Base-by-base conservation (phyloP, 352 stramenopile genomes). In the Pythium insidiosum region DNA sequence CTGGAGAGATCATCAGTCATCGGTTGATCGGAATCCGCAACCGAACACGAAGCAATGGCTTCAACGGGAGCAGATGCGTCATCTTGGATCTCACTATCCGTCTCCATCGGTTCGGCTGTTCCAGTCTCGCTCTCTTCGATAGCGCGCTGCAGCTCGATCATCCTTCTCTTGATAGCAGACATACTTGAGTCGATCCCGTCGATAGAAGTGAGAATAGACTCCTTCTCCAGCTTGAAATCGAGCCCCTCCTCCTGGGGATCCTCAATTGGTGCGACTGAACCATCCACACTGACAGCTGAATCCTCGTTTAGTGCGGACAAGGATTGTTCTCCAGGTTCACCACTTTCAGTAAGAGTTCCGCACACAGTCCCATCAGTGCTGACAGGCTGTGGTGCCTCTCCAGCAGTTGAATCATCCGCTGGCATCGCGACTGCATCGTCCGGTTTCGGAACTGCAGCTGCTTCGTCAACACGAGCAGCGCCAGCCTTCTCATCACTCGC, bases 161-260 rank as follows among this genome's bases (percentile, higher is more conserved):
- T 83, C 28, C 89, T 62, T n/a, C 79, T 71, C 52, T 90, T 88
- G 9, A 89, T 47, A 36, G 63, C 57, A 6, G 61, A 58, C 49
- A 91, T 91, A 10, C 67, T 64, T 0, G 68, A 81, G 48, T 94
- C 81, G 10, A 94, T 39, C 25, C 55, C 34, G 42, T 94, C 81
- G 34, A 94, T 94, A 12, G 78, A 70, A 5, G 57, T 64, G n/a
- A 94, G 54, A 56, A 94, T 89, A 19, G 73, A 60, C 49, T 90
- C 77, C 45, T 94, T 94, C 29, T 73, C 77, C 1, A 63, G 62
- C 22, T 71, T 68, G 15, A 56, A 29, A 10, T 24, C 31, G 4
- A 37, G 38, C 5, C 18, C 38, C 15, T 50, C 43, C 0, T 50
- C 41, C 35, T n/a, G n/a, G n/a, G n/a, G n/a, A n/a, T n/a, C n/a